phyloP scores from a whole-genome alignment of 306 rosid genomes.

The Fragaria vesca region DNA sequence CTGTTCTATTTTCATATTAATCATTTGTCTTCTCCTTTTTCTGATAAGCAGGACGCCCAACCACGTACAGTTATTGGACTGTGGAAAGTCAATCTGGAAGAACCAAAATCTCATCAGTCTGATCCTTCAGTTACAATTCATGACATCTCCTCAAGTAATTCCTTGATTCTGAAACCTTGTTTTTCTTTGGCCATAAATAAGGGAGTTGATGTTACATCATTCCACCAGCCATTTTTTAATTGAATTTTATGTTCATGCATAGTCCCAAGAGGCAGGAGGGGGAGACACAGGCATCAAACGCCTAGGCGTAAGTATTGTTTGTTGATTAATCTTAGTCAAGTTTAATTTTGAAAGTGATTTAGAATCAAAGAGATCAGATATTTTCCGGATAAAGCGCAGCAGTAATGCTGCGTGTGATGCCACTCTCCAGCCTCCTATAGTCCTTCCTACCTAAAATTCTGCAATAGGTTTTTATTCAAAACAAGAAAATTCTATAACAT shows the following conservation, averaged over 20 bases:
- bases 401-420: constrained; percentile 10
- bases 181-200: background rate
- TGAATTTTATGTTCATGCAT: constrained; percentile 33
- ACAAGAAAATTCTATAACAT: too few relatives aligned
- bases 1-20: constrained; percentile 6
- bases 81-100: constrained; percentile 85
- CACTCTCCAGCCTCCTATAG: constrained; percentile 22
- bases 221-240: constrained; percentile 28
- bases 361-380: constrained; percentile 3
- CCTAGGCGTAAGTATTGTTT: constrained; percentile 34
- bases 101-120: constrained; percentile 70
- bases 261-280: constrained; percentile 42
- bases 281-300: constrained; percentile 36
- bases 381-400: background rate
- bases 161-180: constrained; percentile 24
- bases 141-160: constrained; percentile 54
- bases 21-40: background rate
- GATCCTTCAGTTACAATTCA: constrained; percentile 75
- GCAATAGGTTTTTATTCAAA: too few relatives aligned
- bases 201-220: constrained; percentile 24
- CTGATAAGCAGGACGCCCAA: constrained; percentile 68
- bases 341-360: constrained; percentile 13
- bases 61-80: constrained; percentile 68
- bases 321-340: constrained; percentile 1
- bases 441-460: too few relatives aligned